Evolutionary conservation across 306 rosid genomes (phyloP).

Genomic region (Trichosanthes cucumerina): DNA sequence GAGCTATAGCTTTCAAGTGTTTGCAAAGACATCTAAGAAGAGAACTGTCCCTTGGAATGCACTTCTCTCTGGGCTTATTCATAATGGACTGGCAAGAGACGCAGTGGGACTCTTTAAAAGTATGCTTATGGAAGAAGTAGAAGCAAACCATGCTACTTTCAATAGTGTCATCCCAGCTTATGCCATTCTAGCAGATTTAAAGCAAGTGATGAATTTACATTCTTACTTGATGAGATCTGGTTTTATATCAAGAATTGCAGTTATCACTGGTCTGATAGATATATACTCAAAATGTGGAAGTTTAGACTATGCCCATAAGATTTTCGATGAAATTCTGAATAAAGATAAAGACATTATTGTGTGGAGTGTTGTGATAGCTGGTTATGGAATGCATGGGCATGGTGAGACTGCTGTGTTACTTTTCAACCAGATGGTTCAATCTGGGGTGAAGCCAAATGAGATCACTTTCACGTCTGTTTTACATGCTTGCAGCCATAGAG

Average conservation of each 20-base stretch:
- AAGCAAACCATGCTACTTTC: slow-evolving; percentile 51
- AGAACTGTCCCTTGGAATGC: slow-evolving; percentile 81
- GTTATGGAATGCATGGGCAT: slow-evolving; percentile 68
- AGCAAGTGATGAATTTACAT: slow-evolving; percentile 60
- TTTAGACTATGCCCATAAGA: slow-evolving; percentile 45
- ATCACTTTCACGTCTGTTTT: slow-evolving; percentile 70
- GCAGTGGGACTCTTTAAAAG: slow-evolving; percentile 53
- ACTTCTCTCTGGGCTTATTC: slow-evolving; percentile 50
- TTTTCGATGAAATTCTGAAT: slow-evolving; percentile 40
- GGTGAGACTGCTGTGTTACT: slow-evolving; percentile 61
- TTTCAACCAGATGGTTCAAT: slow-evolving; percentile 65
- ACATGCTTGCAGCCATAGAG: slow-evolving; percentile 88
- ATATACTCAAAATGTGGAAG: slow-evolving; percentile 66
- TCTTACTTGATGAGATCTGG: slow-evolving; percentile 53
- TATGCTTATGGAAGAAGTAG: slow-evolving; percentile 47
- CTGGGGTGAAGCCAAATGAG: slow-evolving; percentile 62
- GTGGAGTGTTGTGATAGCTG: slow-evolving; percentile 68
- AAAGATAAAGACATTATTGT: slow-evolving; percentile 49
- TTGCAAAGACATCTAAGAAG: slow-evolving; percentile 42
- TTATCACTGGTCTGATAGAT: slow-evolving; percentile 62
- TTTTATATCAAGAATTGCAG: slow-evolving; percentile 47
- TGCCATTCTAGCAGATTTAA: slow-evolving; percentile 57
- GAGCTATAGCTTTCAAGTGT: slow-evolving; percentile 38
- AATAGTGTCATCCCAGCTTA: slow-evolving; percentile 73
- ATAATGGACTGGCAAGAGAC: slow-evolving; percentile 47